Conservation (phyloP, 192 early-diverging fungal genomes). For the Backusella psychrophila region DNA sequence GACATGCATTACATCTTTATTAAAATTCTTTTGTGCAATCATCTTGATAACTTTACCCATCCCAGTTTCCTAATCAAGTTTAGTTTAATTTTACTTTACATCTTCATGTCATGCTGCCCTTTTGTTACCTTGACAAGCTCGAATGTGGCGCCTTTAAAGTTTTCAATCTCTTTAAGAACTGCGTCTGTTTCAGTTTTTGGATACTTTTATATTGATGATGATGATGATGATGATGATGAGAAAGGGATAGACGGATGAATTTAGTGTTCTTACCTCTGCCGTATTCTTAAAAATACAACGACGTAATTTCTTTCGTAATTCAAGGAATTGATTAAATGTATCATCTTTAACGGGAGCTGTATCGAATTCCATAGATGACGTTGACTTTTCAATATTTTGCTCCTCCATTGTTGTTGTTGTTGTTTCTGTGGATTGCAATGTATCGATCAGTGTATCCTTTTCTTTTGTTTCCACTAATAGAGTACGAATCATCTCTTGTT, state of each 20-base stretch:
- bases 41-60: constrained; percentile 40
- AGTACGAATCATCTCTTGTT: constrained; percentile 3
- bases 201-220: background rate
- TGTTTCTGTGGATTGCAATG: background rate
- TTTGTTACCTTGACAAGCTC: constrained; percentile 33
- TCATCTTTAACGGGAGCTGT: background rate
- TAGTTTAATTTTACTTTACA: background rate
- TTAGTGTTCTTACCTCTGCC: background rate
- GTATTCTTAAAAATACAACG: constrained; percentile 28
- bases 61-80: constrained; percentile 26
- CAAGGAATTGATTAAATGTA: constrained; percentile 20
- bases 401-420: background rate
- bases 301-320: constrained; percentile 25
- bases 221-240: background rate
- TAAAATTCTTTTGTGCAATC: constrained; percentile 20
- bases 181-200: background rate
- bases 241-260: background rate
- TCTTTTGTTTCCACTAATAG: background rate
- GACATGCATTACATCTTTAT: constrained; percentile 11
- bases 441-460: background rate
- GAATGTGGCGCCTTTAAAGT: constrained; percentile 30
- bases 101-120: background rate
- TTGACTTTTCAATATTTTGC: background rate
- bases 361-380: background rate
- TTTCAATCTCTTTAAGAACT: constrained; percentile 32